phyloP scores from a whole-genome alignment of 1,139 yeast species.

The Blastobotrys persicus region DNA sequence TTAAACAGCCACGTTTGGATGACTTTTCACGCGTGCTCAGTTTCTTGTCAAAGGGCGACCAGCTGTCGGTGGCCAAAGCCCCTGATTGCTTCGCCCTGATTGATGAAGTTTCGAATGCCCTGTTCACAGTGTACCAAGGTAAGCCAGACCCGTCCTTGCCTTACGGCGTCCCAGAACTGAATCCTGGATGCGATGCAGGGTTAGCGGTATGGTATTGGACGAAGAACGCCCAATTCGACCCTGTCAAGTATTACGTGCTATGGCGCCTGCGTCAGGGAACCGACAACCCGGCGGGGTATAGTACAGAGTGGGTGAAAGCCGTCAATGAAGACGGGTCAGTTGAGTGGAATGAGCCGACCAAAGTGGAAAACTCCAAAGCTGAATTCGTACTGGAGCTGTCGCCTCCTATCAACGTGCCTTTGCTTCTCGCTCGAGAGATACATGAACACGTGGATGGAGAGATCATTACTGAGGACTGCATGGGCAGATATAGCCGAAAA shows the following conservation, averaged over 20 bases:
- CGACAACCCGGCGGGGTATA: slow-evolving; percentile 23
- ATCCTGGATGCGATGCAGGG: slow-evolving; percentile 34
- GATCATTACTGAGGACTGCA: slow-evolving; percentile 4
- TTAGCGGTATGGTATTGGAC: slow-evolving; percentile 36
- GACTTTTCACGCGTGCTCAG: slow-evolving; percentile 32
- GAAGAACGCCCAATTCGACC: slow-evolving; percentile 12
- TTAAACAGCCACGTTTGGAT: slow-evolving; percentile 33
- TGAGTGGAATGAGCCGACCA: slow-evolving; percentile 30
- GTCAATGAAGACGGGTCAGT: slow-evolving; percentile 18
- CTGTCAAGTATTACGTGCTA: not conserved
- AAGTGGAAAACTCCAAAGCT: slow-evolving; percentile 31
- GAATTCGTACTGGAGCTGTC: slow-evolving; percentile 34
- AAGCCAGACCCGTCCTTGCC: slow-evolving; percentile 15
- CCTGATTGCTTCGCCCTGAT: slow-evolving; percentile 37
- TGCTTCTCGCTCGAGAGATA: slow-evolving; percentile 25
- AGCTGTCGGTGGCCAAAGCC: slow-evolving; percentile 31
- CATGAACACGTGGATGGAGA: slow-evolving; percentile 21
- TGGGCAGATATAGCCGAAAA: slow-evolving; percentile 17
- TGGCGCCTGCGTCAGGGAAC: not conserved
- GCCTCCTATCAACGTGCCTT: slow-evolving; percentile 35
- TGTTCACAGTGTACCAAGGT: slow-evolving; percentile 26
- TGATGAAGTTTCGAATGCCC: slow-evolving; percentile 34
- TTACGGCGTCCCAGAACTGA: slow-evolving; percentile 35
- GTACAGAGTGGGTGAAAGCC: slow-evolving; percentile 31
- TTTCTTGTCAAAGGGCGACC: slow-evolving; percentile 36